phyloP scores from a whole-genome alignment of 768 basidiomycete species.

The Gelatoporia subvermispora region DNA sequence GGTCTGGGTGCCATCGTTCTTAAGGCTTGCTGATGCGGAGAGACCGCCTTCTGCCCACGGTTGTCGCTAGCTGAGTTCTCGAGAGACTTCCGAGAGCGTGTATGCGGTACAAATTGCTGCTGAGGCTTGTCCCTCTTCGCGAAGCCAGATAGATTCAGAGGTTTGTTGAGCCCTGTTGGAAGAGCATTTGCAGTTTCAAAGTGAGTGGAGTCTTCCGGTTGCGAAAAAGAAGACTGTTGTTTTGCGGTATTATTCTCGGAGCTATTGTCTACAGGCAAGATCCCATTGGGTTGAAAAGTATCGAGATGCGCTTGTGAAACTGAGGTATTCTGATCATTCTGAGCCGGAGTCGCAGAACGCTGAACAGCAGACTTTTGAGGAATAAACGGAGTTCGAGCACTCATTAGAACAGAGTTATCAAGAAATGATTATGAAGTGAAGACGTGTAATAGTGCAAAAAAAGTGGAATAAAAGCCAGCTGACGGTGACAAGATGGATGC shows the following conservation, averaged over 20 bases:
- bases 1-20: constrained; percentile 8
- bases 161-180: constrained; percentile 14
- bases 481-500: too few relatives aligned
- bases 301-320: constrained; percentile 7
- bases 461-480: too few relatives aligned
- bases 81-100: constrained; percentile 8
- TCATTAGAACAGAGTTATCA: too few relatives aligned
- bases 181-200: neutral
- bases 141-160: constrained; percentile 20
- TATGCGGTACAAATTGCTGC: neutral
- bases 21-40: constrained; percentile 2
- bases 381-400: constrained; percentile 22
- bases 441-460: neutral
- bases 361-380: constrained; percentile 15
- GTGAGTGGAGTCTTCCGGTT: neutral
- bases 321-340: neutral
- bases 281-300: constrained; percentile 13
- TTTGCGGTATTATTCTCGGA: neutral
- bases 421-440: neutral
- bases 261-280: constrained; percentile 6
- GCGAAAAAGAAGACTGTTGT: neutral
- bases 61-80: constrained; percentile 8
- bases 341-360: neutral
- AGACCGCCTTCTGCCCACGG: constrained; percentile 8
- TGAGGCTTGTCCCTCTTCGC: constrained; percentile 8